Base-by-base conservation (phyloP, 768 basidiomycete genomes). In the Suillus decipiens region DNA sequence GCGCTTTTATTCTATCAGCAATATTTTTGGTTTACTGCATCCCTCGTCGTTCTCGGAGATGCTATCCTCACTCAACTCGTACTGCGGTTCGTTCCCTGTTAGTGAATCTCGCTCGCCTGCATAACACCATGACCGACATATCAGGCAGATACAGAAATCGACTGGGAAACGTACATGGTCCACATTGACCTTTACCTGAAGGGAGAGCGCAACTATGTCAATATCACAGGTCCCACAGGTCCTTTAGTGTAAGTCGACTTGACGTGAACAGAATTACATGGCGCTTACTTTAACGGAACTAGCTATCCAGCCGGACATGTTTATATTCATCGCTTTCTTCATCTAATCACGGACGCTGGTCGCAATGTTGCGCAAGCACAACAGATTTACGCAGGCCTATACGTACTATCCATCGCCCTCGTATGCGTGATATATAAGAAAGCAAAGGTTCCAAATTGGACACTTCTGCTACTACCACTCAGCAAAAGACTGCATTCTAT, bases 301-400 rank as follows among this genome's bases (percentile, higher is more conserved):
- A 99, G 96, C 43, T 99, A 99, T 76, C 97, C 97, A 2, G 96
- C 95, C 15, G 92, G 96, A 5, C 95, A 97, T 73, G 81, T 99
- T 62, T 85, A 88, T 68, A 86, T 96, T 64, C 95, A 96, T 75
- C 81, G 85, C 5, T 63, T 87, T 33, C 79, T 99, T 1, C 84
- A 92, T 71, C 68, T 69, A 31, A 71, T 95, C 47, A 90, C 92
- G 10, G 74, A 86, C 59, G 75, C 77, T 4, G 93, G 90, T 7
- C 78, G 68, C 60, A 80, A 89, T 68, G 76, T 95, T 57, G 73
- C 72, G 34, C 72, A 83, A 2, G 90, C 89, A 1, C 95, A 98
- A 75, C 85, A 89, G 59, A 81, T 95, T 53, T 99, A 95, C 69
- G 89, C 83, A 3, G 75, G 69, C 0, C 77, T 98, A 17, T 99